Evolutionary conservation across 108 stramenopile genomes (phyloP).

Genomic region (Pseudonitzschia pungens): DNA sequence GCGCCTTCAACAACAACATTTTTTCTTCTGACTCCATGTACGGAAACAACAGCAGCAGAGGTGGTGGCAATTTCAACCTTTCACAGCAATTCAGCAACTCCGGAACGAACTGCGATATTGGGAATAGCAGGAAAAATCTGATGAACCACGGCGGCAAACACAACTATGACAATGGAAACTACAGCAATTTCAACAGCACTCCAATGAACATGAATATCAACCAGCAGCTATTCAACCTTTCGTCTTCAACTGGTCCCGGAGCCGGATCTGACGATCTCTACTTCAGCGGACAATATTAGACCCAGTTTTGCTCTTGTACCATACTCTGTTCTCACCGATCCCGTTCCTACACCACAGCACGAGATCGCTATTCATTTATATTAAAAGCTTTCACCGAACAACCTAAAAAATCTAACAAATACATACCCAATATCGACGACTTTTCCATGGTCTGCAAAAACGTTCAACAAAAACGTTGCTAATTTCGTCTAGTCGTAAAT

Average conservation of each 20-base stretch:
- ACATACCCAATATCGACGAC: too few relatives aligned
- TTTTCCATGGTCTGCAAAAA: too few relatives aligned
- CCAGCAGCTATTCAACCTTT: slow-evolving; percentile 8
- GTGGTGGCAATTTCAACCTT: not conserved
- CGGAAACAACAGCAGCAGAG: not conserved
- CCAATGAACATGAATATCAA: slow-evolving; percentile 17
- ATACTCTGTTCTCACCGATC: too few relatives aligned
- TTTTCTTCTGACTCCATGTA: slow-evolving; percentile 1
- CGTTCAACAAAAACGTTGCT: too few relatives aligned
- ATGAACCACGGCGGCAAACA: not conserved
- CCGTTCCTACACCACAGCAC: too few relatives aligned
- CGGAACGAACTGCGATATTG: not conserved
- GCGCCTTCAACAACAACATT: slow-evolving; percentile 4
- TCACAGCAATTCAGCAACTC: not conserved
- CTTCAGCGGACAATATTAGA: not conserved
- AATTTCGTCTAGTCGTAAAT: too few relatives aligned
- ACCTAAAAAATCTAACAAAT: too few relatives aligned
- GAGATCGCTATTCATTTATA: too few relatives aligned
- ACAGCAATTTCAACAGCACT: not conserved
- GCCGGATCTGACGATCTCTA: slow-evolving; percentile 7
- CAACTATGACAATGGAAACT: not conserved
- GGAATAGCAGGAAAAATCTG: not conserved
- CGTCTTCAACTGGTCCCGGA: not conserved
- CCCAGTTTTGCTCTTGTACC: too few relatives aligned
- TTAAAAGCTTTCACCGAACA: too few relatives aligned